phyloP scores from a whole-genome alignment of 495 filamentous ascomycete species.

The Choiromyces venosus region DNA sequence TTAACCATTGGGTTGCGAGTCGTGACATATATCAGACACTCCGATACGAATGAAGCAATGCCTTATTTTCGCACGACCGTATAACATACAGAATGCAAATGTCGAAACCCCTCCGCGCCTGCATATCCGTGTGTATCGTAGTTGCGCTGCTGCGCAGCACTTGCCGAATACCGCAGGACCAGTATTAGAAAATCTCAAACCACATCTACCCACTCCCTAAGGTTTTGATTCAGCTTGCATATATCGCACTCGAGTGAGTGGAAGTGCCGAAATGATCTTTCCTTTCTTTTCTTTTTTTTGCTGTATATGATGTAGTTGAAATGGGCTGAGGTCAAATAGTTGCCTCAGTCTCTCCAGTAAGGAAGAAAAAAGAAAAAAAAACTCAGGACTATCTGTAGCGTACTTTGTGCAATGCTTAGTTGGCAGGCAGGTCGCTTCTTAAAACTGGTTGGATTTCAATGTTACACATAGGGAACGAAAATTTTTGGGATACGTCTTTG shows the following conservation, averaged over 20 bases:
- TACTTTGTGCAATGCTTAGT: not conserved
- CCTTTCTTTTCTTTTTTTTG: not conserved
- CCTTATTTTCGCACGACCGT: not conserved
- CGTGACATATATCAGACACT: not conserved
- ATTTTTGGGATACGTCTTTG: not conserved
- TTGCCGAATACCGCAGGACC: not conserved
- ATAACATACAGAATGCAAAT: not conserved
- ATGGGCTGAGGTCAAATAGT: not conserved
- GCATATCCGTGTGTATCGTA: not conserved
- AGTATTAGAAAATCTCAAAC: not conserved
- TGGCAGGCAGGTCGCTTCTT: not conserved
- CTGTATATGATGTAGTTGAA: not conserved
- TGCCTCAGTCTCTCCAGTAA: not conserved
- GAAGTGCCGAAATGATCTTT: not conserved
- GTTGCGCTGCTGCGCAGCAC: not conserved
- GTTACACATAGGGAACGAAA: not conserved
- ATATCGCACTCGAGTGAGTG: not conserved
- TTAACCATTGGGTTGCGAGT: not conserved
- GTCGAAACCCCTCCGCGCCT: not conserved
- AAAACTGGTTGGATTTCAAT: not conserved
- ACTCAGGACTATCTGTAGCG: not conserved
- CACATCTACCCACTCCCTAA: not conserved
- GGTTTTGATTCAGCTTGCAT: not conserved
- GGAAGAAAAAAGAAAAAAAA: not conserved
- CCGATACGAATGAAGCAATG: not conserved